phyloP scores from a whole-genome alignment of 345 rosid genomes.

The Viola odorata region DNA sequence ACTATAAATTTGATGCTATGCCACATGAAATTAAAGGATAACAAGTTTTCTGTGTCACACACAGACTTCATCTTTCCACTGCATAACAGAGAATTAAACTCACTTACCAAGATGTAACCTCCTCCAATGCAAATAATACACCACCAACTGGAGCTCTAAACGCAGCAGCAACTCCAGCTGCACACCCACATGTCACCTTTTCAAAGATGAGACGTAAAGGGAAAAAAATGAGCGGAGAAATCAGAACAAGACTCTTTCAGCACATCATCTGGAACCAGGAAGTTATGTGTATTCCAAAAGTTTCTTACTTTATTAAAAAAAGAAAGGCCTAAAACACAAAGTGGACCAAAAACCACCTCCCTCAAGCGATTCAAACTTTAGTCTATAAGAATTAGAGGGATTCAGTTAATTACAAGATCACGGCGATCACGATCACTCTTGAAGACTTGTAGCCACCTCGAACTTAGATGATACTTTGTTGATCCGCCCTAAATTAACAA shows the following conservation, averaged over 20 bases:
- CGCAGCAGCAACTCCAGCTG: constrained; percentile 99
- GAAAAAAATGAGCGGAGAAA: constrained; percentile 18
- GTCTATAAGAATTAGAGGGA: neutral
- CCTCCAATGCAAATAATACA: constrained; percentile 93
- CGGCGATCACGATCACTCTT: constrained; percentile 89
- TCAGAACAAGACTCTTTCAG: neutral
- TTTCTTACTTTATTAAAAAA: neutral
- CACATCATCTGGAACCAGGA: too few relatives aligned
- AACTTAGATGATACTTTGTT: constrained; percentile 81
- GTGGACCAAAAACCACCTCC: neutral
- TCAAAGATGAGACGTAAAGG: constrained; percentile 27
- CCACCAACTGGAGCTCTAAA: constrained; percentile 99
- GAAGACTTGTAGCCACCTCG: constrained; percentile 88
- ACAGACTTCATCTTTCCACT: neutral
- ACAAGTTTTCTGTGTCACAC: neutral
- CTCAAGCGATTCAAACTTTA: neutral
- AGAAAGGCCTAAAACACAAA: neutral
- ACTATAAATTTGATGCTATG: neutral
- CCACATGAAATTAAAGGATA: neutral
- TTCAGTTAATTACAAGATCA: constrained; percentile 66
- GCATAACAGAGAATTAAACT: constrained; percentile 9
- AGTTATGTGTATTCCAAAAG: neutral
- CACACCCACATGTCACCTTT: constrained; percentile 99
- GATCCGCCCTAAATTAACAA: constrained; percentile 74
- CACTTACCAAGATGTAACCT: constrained; percentile 91